phyloP scores from a whole-genome alignment of 208 protist genomes.

The Trypanosomatidae sp. region DNA sequence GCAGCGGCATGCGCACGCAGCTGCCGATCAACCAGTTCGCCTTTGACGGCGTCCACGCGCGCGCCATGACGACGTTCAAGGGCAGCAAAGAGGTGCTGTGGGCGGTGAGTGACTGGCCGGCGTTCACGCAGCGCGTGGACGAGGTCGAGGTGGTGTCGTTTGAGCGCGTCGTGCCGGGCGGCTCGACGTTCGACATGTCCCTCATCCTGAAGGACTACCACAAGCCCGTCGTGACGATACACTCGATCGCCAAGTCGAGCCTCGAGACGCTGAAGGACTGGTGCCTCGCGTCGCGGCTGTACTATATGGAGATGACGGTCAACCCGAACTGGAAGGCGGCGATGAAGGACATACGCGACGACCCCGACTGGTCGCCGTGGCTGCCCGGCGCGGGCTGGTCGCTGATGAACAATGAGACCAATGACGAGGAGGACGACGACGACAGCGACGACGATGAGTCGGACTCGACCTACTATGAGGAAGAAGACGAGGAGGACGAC shows the following conservation, averaged over 20 bases:
- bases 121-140: slow-evolving; percentile 89
- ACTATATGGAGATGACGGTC: slow-evolving; percentile 75
- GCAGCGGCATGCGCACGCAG: slow-evolving; percentile 59
- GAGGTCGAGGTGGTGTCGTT: slow-evolving; percentile 93
- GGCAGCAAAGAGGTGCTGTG: slow-evolving; percentile 71
- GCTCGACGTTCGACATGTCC: slow-evolving; percentile 94
- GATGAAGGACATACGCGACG: slow-evolving; percentile 77
- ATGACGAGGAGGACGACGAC: slow-evolving; percentile 79
- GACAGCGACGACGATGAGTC: slow-evolving; percentile 66
- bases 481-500: slow-evolving; percentile 54
- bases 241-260: slow-evolving; percentile 25
- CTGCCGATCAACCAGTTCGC: slow-evolving; percentile 69
- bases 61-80: slow-evolving; percentile 60
- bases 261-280: slow-evolving; percentile 72
- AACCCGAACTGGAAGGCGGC: slow-evolving; percentile 67
- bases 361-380: slow-evolving; percentile 82
- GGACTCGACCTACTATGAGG: slow-evolving; percentile 36
- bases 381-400: slow-evolving; percentile 46
- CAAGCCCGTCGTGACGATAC: slow-evolving; percentile 49
- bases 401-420: slow-evolving; percentile 46
- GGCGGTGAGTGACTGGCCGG: slow-evolving; percentile 78
- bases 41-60: slow-evolving; percentile 73
- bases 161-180: slow-evolving; percentile 84
- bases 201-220: slow-evolving; percentile 97
- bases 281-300: slow-evolving; percentile 59